phyloP scores from a whole-genome alignment of 345 rosid species.

The Excoecaria cochinchinensis region DNA sequence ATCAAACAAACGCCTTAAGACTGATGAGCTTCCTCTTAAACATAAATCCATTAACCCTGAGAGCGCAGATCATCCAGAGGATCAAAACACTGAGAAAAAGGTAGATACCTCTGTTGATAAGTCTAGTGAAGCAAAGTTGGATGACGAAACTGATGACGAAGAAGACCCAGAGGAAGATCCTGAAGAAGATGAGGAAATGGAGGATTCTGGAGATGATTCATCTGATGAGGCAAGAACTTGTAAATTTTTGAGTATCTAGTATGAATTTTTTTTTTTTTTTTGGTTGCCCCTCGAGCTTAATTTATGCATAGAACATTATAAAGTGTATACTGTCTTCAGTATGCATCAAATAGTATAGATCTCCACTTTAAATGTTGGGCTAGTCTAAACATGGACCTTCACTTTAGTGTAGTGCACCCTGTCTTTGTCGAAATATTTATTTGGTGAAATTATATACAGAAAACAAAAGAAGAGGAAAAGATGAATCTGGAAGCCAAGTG shows the following conservation, averaged over 20 bases:
- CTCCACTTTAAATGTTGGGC: not conserved
- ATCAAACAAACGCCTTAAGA: conserved; percentile 54
- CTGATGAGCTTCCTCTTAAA: conserved; percentile 49
- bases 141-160: conserved; percentile 39
- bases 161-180: conserved; percentile 64
- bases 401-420: not conserved
- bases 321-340: too few species aligned
- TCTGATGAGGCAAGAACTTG: conserved; percentile 49
- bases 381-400: not conserved
- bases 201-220: conserved; percentile 50
- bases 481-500: conserved; percentile 36
- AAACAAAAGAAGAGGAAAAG: conserved; percentile 41
- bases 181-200: conserved; percentile 41
- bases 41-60: conserved; percentile 36
- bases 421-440: not conserved
- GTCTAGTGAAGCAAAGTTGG: conserved; percentile 40
- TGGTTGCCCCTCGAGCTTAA: not conserved
- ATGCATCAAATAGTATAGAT: too few species aligned
- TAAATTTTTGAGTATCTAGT: not conserved
- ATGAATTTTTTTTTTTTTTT: not conserved
- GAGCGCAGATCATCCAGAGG: conserved; percentile 25
- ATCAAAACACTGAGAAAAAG: conserved; percentile 26
- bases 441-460: conserved; percentile 27
- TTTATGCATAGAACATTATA: not conserved
- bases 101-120: conserved; percentile 31